Evolutionary conservation across 257 asterid species (phyloP), one percentile per base, ranked within the genome.

Genomic region (Jasminum sambac): DNA sequence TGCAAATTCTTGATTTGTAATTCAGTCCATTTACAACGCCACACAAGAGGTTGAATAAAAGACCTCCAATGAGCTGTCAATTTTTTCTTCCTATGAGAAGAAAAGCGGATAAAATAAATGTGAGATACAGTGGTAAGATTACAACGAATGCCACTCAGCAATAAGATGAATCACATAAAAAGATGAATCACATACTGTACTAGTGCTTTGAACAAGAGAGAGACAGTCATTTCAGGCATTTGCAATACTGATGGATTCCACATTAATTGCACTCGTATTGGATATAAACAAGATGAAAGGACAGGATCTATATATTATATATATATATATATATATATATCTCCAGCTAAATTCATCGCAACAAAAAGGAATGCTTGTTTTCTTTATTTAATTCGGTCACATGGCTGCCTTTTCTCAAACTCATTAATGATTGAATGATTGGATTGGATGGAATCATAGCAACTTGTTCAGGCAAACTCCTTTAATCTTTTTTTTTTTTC

Each of bases 11-110:
- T 83, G 25, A 85, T 73, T 81, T 89, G 95, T 79, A 92, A 72
- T 80, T 92, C 98, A 68, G 73, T 76, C 96, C 96, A 92, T 81
- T 88, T 92, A 78, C 93, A 85, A 14, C 96, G 90, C 98, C 96
- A 89, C 89, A 76, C 77, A 21, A 92, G 72, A 10, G 96, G 92
- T 71, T 77, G 84, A 57, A 84, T 63, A 73, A 52, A 82, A 58
- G 90, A 64, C 78, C 85, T 92, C 98, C 98, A 92, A 10, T 88
- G 96, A 82, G 79, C 30, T 17, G 94, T 85, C 80, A 82, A 68
- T 76, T 78, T 85, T 70, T 76, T 91, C 86, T 67, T 88, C 90
- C 96, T 92, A 50, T 40, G 60, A 73, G 37, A 64, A 78, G 25
- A 26, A 59, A 72, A 66, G 66, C 46, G 37, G 67, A 71, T 24